Percentiles rank a stretch among this genome's conserved stretches.
Evolutionary conservation across 257 asterid genomes (phyloP).

Genomic region (Solanum ossicruentum): DNA sequence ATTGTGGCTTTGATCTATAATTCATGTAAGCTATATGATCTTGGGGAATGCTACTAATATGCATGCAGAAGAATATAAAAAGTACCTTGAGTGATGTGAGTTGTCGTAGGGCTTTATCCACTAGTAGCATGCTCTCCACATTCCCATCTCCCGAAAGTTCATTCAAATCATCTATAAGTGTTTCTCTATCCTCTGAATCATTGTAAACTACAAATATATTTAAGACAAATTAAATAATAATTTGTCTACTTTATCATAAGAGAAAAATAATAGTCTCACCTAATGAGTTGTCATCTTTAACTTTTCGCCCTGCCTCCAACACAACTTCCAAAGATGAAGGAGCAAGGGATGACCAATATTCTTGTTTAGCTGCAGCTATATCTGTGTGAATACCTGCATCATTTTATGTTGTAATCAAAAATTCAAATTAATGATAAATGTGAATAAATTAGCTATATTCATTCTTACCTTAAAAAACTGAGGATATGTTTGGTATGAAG

Average conservation of each 20-base stretch:
- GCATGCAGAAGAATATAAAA: background rate
- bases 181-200: conserved; percentile 62
- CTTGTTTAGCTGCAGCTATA: conserved; percentile 56
- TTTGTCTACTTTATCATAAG: background rate
- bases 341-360: conserved; percentile 71
- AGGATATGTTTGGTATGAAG: too few relatives aligned
- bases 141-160: conserved; percentile 37
- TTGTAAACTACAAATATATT: conserved; percentile 23
- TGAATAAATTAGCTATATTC: too few relatives aligned
- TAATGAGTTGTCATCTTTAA: conserved; percentile 33
- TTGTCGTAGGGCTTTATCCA: conserved; percentile 83
- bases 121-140: conserved; percentile 87
- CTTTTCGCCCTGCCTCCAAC: conserved; percentile 65
- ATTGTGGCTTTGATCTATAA: too few relatives aligned
- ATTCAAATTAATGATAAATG: too few relatives aligned
- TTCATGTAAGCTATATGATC: too few relatives aligned
- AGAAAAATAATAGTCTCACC: conserved; percentile 20
- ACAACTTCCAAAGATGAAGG: conserved; percentile 63
- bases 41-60: too few relatives aligned
- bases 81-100: conserved; percentile 64
- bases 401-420: background rate
- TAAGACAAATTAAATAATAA: too few relatives aligned
- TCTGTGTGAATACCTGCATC: conserved; percentile 71
- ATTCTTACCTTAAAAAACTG: too few relatives aligned
- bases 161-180: conserved; percentile 10